Percentiles rank a stretch among this genome's conserved stretches.
Evolutionary conservation across 2,329 filamentous ascomycete genomes (phyloP).

Genomic region (Lomentospora prolificans): DNA sequence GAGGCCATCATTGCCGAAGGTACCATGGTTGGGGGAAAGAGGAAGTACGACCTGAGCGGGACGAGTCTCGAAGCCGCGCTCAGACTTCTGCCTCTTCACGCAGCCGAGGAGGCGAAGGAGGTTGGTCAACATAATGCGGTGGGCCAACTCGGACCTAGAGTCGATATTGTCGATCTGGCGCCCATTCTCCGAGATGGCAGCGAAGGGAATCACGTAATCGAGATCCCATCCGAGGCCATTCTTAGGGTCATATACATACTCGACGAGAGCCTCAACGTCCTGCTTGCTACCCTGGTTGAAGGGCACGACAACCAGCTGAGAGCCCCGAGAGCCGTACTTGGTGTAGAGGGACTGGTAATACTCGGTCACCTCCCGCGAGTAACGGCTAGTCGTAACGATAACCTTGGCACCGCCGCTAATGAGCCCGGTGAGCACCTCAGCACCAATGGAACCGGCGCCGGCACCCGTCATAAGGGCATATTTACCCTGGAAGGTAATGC

Average conservation of each 20-base stretch:
- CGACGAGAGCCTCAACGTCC: constrained; percentile 84
- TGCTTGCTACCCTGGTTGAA: constrained; percentile 99
- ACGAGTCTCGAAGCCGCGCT: constrained; percentile 83
- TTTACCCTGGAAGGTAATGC: constrained; percentile 89
- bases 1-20: constrained; percentile 93
- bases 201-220: constrained; percentile 91
- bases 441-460: constrained; percentile 93
- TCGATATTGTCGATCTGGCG: constrained; percentile 96
- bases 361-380: constrained; percentile 94
- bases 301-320: constrained; percentile 92
- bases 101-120: constrained; percentile 80
- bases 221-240: constrained; percentile 96
- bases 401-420: constrained; percentile 97
- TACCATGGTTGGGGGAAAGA: constrained; percentile 95
- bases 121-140: constrained; percentile 99
- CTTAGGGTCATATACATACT: constrained; percentile 97
- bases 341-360: constrained; percentile 99
- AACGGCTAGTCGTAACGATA: constrained; percentile 90
- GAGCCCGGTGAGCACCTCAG: constrained; percentile 89
- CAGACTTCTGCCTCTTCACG: constrained; percentile 84
- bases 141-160: constrained; percentile 93
- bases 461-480: constrained; percentile 97
- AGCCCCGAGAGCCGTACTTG: constrained; percentile 84
- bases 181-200: constrained; percentile 94
- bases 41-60: constrained; percentile 95